Conservation (phyloP, 345 rosid genomes). For the Syzygium jambos region DNA sequence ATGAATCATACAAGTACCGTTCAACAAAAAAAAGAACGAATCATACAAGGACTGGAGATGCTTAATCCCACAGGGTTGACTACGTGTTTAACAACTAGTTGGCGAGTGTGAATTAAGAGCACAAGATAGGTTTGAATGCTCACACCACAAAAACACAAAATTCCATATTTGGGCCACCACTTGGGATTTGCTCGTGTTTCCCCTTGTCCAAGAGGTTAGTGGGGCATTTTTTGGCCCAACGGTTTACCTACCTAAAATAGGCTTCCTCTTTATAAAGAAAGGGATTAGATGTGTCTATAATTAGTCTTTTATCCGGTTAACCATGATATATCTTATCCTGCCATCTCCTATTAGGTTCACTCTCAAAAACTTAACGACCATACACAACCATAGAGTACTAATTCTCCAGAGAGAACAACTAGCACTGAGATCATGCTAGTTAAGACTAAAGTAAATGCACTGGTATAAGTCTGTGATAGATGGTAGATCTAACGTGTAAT, state of each 20-base stretch:
- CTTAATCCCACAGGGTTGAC: too few species aligned
- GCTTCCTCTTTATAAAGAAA: neutral
- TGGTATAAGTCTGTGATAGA: too few species aligned
- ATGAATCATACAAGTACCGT: neutral
- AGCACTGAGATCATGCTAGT: neutral
- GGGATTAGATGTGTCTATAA: neutral
- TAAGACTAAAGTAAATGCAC: too few species aligned
- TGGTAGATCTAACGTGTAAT: neutral
- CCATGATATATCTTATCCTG: neutral
- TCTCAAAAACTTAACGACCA: neutral
- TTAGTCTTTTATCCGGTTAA: neutral
- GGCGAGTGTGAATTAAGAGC: neutral
- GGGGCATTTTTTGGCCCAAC: neutral
- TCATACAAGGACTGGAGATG: neutral
- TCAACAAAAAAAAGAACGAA: too few species aligned
- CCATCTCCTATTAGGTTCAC: neutral
- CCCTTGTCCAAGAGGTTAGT: neutral
- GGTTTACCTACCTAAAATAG: neutral
- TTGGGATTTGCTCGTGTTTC: neutral
- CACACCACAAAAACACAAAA: neutral
- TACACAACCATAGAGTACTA: neutral
- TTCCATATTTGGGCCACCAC: neutral
- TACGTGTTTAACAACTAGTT: neutral
- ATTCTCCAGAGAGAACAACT: neutral
- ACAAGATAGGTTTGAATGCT: neutral